Base-by-base conservation (phyloP, 345 rosid genomes). In the Populus deltoides region DNA sequence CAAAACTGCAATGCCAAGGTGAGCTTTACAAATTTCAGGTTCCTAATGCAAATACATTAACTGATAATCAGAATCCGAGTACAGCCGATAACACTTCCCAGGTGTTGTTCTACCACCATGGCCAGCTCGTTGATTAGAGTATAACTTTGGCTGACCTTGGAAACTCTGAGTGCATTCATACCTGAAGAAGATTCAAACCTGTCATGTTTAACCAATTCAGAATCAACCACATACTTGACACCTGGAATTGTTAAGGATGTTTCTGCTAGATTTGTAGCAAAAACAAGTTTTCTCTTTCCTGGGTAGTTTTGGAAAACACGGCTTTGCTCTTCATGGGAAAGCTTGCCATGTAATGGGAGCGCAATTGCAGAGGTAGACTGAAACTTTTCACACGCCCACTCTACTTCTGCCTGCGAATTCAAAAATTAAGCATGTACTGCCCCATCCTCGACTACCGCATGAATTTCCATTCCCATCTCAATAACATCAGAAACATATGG, bases 81-180 rank as follows among this genome's bases (percentile, higher is more conserved):
- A 95, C 53, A 93, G 90, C 78, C 98, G 86, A 72, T 88, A 95
- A 87, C 98, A 95, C 78, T 75, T 86, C 65, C 97, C 98, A 25
- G 97, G 92, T 79, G 87, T 93, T 22, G 92, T 93, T 88, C 99
- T 90, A 74, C 98, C 99, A 69, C 98, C 98, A 86, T 97, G 99
- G 80, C 98, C 99, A 86, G 97, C 94, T 62, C 99, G 87, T 76
- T 95, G 98, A 45, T 81, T 86, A 74, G 97, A 33, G 36, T 33
- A 4, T 33, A 95, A 83, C 99, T 92, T 84, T 89, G 87, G 85
- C 97, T 91, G 70, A 90, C 81, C 82, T 80, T 69, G 81, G 96
- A 82, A 61, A 95, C 92, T 80, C 80, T 87, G 74, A 93, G 97
- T 83, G 93, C 88, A 77, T 87, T 92, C 95, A 93, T 93, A 59